These are phyloP conservation scores for Chlorella variabilis DNA, from an alignment of 163 green algal genomes.

Conservation along the genomic window DNA sequence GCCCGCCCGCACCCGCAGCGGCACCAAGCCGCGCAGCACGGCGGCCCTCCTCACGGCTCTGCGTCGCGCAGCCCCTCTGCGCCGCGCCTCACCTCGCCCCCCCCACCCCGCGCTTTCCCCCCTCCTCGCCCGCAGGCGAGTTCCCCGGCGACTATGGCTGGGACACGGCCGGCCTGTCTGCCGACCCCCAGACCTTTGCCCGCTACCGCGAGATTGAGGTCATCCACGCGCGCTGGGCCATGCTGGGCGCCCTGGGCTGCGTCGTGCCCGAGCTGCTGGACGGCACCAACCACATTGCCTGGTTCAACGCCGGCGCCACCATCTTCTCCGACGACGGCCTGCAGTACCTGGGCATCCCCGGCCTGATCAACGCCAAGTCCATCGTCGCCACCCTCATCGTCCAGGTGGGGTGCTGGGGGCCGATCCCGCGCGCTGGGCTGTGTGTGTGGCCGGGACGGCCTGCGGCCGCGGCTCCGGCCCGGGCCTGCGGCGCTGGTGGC, in stretches of 20 bases:
- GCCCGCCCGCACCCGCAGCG: background rate
- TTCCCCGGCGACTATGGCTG: slow-evolving; percentile 97
- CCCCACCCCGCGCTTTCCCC: too few species aligned
- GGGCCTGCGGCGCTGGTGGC: background rate
- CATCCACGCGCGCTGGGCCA: slow-evolving; percentile 82
- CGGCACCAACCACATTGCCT: slow-evolving; percentile 78
- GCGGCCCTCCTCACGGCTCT: background rate
- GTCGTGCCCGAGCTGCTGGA: slow-evolving; percentile 91
- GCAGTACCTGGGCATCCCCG: slow-evolving; percentile 82
- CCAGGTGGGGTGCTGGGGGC: slow-evolving; percentile 49
- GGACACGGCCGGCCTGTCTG: slow-evolving; percentile 91
- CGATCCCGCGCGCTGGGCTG: background rate
- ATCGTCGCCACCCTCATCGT: slow-evolving; percentile 69
- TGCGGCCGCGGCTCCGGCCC: background rate
- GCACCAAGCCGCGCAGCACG: background rate
- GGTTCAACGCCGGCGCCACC: slow-evolving; percentile 78
- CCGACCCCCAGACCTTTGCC: slow-evolving; percentile 84
- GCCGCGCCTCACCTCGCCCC: too few species aligned
- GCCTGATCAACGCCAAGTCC: slow-evolving; percentile 72
- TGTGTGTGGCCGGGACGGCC: background rate
- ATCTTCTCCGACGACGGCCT: slow-evolving; percentile 79
- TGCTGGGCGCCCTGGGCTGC: slow-evolving; percentile 81
- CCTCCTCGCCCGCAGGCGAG: slow-evolving; percentile 61
- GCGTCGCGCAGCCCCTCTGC: too few species aligned
- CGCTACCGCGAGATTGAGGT: slow-evolving; percentile 85